Evolutionary conservation across 2,329 filamentous ascomycete species (phyloP), one percentile per base, ranked within the genome.

Genomic region (Apiospora koreana): DNA sequence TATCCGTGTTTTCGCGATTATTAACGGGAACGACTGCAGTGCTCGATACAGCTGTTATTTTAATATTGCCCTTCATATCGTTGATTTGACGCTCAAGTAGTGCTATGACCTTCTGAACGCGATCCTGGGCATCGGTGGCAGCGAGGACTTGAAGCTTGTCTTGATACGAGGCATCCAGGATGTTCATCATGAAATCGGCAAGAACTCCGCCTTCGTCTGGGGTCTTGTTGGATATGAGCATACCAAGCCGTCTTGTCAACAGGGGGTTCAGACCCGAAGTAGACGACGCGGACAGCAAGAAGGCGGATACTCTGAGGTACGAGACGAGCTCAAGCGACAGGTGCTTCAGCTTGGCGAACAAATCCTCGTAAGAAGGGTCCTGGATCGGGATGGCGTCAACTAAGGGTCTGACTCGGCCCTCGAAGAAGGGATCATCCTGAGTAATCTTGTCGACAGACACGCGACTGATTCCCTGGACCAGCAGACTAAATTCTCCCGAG

Each of bases 111-210:
- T 91, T 92, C 73, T 92, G 89, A 69, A 98, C 86, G 46, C 96
- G 88, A 65, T 92, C 89, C 75, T 93, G 93, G 65, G 96, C 86
- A 76, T 95, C 91, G 6, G 97, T 82, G 0, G 94, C 91, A n/a
- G 94, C 89, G 45, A 99, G 85, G 21, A 99, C 89, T 69, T 93
- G 90, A 69, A 99, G 86, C 81, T 97, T 98, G 79, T 99, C 96
- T 80, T 97, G 94, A 73, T 97, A 93, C 12, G 90, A 92, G 67
- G 93, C 91, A 73, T 97, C 94, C 2, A 97, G 89, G 31, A 98
- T 88, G 78, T 97, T 97, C 48, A 94, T 92, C 94, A 99, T 98
- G 79, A 98, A 98, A 80, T 99, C 96, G 8, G 96, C 95, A 12
- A 99, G 86, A 10, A 90, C 84, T 2, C 95, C 95, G 1, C 95